Base-by-base conservation (phyloP, 2,329 filamentous ascomycete species). In the Ophiostoma triangulosporum region DNA sequence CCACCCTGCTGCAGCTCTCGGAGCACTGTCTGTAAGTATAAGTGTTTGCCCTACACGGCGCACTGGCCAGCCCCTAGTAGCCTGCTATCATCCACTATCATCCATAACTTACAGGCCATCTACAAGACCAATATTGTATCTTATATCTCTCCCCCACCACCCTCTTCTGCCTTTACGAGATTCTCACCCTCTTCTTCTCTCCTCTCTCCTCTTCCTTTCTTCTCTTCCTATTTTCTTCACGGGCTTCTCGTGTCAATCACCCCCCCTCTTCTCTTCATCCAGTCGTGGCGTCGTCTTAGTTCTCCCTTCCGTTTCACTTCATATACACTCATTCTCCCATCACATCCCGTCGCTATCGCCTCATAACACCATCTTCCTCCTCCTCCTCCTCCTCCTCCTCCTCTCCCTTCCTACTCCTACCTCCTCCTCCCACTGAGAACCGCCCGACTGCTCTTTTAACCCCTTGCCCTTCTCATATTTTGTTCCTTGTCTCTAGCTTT, bases 261-360 rank as follows among this genome's bases (percentile, higher is more conserved):
- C 31, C 73, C 79, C 74, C 71, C 71, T 73, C 73, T 76, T 76
- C 24, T 75, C 73, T 69, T 71, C 67, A 73, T 71, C 73, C 71
- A 73, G 74, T 70, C 73, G 72, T 72, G 77, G 78, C 73, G 80
- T 77, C 57, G 54, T 59, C 58, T 58, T 57, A 43, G 55, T 58
- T 50, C 48, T 48, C 40, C 26, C 4, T 49, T 17, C 36, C 33
- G 17, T 22, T 22, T 56, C 48, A 29, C 40, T 49, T 20, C 22
- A 48, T 40, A 46, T 24, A 35, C 31, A 49, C 15, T 43, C 26
- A 17, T 17, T n/a, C n/a, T n/a, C n/a, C 24, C 20, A 32, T 46
- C 29, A 27, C 24, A 32, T 31, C 51, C 7, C 31, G 11, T 51
- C 27, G 17, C 38, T 48, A n/a, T 32, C 40, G 22, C 50, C 40